Evolutionary conservation across 306 rosid genomes (phyloP), one percentile per base, ranked within the genome.

Genomic region (Sicyos baderoa): DNA sequence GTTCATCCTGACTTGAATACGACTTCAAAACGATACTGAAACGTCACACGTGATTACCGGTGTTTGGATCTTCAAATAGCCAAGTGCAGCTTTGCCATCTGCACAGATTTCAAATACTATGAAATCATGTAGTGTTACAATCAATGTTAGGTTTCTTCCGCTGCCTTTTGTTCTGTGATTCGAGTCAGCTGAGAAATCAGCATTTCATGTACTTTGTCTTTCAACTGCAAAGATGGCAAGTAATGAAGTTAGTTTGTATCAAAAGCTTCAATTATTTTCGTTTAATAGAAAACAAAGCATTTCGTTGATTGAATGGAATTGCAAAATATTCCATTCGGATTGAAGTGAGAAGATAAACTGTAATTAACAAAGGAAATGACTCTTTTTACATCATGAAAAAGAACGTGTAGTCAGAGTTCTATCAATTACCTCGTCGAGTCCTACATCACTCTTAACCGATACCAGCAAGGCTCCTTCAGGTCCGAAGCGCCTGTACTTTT

Each of bases 391-490:
- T 5, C 35, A 29, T 29, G 4, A 29, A 29, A 60, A n/a, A 32
- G 27, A 18, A 3, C 5, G 1, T 51, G 2, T 4, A 14, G 15
- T 57, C 19, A 27, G 4, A 58, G 19, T 56, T 56, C 42, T 35
- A 35, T 35, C 66, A 22, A 68, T 78, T 84, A 89, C 99, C 94
- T 93, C 96, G 15, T 0, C 12, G 16, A 93, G 86, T 68, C 97
- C 97, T 75, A 74, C 70, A 67, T 86, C 75, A 45, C 72, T 86
- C 76, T 58, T 86, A 9, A 86, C 80, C 11, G 97, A 93, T 27
- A 89, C 96, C 71, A 70, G 75, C 35, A 93, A 58, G 74, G 91
- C 88, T 75, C 97, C 96, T 61, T 80, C 83, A 1, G 96, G 99
- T 75, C 99, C 99, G 19, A 76, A 54, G 76, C 79, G 85, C 59